Percentiles rank a stretch among this genome's conserved stretches.
Evolutionary conservation across 108 stramenopile genomes (phyloP).

Genomic region (Cyclotella cryptica): DNA sequence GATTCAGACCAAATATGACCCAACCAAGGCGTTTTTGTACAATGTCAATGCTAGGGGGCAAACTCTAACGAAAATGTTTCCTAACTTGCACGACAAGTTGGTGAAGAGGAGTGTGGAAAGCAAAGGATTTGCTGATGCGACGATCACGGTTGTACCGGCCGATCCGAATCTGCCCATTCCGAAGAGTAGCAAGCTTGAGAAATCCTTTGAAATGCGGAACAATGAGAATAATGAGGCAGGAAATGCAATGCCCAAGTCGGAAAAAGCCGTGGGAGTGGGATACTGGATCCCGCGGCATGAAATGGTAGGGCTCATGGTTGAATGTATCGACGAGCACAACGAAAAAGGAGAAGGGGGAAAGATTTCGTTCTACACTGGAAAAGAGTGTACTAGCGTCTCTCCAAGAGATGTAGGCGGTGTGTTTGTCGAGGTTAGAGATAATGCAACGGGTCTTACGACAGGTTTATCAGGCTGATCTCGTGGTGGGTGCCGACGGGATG

Average conservation of each 20-base stretch:
- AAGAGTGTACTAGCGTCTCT: conserved; percentile 31
- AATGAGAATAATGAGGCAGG: not conserved
- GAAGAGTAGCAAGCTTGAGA: not conserved
- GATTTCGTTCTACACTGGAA: conserved; percentile 37
- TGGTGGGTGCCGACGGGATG: conserved; percentile 80
- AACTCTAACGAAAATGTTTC: conserved; percentile 52
- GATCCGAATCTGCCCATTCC: conserved; percentile 46
- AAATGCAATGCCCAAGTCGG: not conserved
- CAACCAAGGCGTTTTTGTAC: conserved; percentile 60
- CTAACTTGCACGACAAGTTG: conserved; percentile 43
- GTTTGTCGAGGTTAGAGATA: not conserved
- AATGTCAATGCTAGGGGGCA: conserved; percentile 60
- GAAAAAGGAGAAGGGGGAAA: conserved; percentile 24
- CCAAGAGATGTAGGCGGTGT: conserved; percentile 10
- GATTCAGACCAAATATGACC: conserved; percentile 46
- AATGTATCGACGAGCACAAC: conserved; percentile 46
- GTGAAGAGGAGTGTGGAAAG: conserved; percentile 27
- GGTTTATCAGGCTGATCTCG: conserved; percentile 19
- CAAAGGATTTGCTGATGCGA: conserved; percentile 25
- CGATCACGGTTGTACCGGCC: conserved; percentile 42
- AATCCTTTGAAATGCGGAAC: not conserved
- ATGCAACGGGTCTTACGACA: not conserved
- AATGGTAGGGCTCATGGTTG: conserved; percentile 48
- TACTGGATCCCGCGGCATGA: conserved; percentile 64
- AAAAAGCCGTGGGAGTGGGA: conserved; percentile 33